These are phyloP conservation scores for Alternaria sp. DNA, from an alignment of 2,329 filamentous ascomycete genomes.

Conservation along the genomic window DNA sequence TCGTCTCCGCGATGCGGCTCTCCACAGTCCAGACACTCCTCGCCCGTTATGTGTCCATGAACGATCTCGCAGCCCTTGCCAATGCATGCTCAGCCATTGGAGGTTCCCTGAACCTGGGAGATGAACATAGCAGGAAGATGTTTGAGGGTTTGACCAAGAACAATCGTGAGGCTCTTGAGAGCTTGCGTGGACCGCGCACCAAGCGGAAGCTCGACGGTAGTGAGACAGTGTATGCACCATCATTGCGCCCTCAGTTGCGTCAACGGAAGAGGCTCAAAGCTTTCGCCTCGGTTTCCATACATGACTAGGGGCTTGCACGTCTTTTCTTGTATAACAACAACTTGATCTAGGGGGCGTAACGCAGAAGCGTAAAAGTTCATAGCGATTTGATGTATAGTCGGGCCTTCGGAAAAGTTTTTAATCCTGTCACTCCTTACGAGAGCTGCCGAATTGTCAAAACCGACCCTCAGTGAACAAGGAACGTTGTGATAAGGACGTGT, in stretches of 20 bases:
- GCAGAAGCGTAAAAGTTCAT: background rate
- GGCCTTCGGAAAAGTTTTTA: background rate
- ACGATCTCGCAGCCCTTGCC: background rate
- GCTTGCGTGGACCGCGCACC: background rate
- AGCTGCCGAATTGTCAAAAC: background rate
- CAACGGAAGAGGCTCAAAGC: background rate
- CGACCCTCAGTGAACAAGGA: background rate
- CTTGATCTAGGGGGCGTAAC: background rate
- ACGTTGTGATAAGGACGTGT: background rate
- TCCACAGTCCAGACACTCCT: background rate
- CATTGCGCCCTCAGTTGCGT: background rate
- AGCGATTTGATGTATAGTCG: background rate
- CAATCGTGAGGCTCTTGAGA: background rate
- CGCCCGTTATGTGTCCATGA: background rate
- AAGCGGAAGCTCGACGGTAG: background rate
- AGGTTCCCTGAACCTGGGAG: background rate
- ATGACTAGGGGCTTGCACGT: background rate
- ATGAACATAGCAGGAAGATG: background rate
- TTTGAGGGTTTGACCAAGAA: background rate
- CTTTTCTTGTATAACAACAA: background rate
- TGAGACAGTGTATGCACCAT: background rate
- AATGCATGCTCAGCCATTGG: background rate
- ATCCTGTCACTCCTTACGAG: background rate
- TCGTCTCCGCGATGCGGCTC: background rate
- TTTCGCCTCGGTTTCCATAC: background rate